Base-by-base conservation (phyloP, 805 yeast species). In the Ogataea minuta region DNA sequence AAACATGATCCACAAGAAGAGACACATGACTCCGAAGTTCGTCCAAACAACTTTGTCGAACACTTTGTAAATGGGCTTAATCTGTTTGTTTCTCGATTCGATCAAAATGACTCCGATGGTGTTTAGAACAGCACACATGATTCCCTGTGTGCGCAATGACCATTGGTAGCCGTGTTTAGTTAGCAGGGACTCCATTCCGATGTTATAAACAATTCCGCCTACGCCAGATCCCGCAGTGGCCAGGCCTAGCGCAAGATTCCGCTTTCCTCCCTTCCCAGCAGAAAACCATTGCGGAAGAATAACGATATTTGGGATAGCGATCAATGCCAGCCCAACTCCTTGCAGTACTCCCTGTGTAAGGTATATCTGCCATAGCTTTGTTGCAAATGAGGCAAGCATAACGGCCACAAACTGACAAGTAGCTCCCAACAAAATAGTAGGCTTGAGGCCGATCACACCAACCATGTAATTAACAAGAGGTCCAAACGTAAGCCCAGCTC, bases 241-340 rank as follows among this genome's bases (percentile, higher is more conserved):
- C 3, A 76, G 13, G 2, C 77, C 76, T 34, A 65, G 51, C 1
- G 77, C 78, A n/a, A 71, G 53, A 21, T 80, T 80, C 48, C 90
- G 67, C 43, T 64, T 79, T 47, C 75, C 79, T 30, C 72, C 60
- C 15, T 37, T 36, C 4, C 57, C 57, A 21, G 47, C 36, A 3
- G 59, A 47, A 56, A 84, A 84, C 83, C 85, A 84, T 39, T 78
- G 85, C 0, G 89, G 88, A 17, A 84, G 52, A 10, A 82, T 59
- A 2, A 78, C 69, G 14, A 78, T 62, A 4, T 76, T 78, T 1
- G 91, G 83, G 3, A 79, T 68, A 36, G 77, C 73, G 24, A 79
- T 64, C 11, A 77, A 55, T 0, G 86, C 77, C 48, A 78, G 56
- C 2, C 81, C 81, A 23, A 74, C 53, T 23, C 88, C 84, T 37